Conservation (phyloP, 805 yeast genomes). For the Yueomyces sp. region DNA sequence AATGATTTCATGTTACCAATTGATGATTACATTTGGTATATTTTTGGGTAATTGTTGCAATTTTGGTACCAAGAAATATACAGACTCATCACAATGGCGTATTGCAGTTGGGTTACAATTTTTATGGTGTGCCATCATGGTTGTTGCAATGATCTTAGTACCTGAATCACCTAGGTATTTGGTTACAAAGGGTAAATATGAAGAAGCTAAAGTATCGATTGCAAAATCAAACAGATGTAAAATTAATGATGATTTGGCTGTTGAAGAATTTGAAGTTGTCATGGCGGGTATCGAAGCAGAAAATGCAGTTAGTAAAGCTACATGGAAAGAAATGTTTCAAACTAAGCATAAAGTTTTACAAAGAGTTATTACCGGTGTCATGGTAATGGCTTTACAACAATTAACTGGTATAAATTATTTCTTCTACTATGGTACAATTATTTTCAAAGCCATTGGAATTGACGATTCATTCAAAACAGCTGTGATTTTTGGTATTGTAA, state of each 20-base stretch:
- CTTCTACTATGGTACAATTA: conserved; percentile 52
- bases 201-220: conserved; percentile 37
- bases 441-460: conserved; percentile 48
- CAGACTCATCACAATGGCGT: conserved; percentile 68
- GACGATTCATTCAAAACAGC: conserved; percentile 44
- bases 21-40: conserved; percentile 59
- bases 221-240: conserved; percentile 24
- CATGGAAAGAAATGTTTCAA: conserved; percentile 9
- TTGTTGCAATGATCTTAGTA: conserved; percentile 29
- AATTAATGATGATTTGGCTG: conserved; percentile 24
- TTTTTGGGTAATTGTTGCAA: conserved; percentile 64
- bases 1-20: conserved; percentile 54
- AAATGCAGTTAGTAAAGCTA: conserved; percentile 10
- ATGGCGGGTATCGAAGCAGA: conserved; percentile 22
- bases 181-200: conserved; percentile 34
- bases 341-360: conserved; percentile 40
- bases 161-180: conserved; percentile 39
- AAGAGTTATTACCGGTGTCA: conserved; percentile 48
- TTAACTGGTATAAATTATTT: conserved; percentile 58
- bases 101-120: conserved; percentile 48
- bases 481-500: conserved; percentile 30
- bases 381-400: conserved; percentile 26
- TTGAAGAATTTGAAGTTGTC: conserved; percentile 15
- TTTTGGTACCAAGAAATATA: conserved; percentile 45
- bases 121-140: conserved; percentile 30